Percentiles rank a stretch among this genome's conserved stretches.
Conservation (phyloP, 2,329 filamentous ascomycete species). For the Claviceps purpurea region DNA sequence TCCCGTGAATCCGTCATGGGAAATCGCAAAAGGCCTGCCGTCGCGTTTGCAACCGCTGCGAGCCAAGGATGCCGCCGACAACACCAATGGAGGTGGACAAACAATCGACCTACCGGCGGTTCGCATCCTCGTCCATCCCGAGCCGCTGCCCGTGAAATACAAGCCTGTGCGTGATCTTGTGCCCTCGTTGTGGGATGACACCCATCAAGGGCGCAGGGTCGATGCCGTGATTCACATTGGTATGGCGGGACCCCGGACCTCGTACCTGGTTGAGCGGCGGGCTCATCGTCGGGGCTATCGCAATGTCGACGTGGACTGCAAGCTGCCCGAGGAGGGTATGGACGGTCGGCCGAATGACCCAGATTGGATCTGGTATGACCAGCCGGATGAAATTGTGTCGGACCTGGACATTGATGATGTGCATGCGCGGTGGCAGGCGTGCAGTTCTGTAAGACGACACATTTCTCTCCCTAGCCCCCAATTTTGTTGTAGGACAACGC, state of each 20-base stretch:
- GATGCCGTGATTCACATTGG: constrained; percentile 68
- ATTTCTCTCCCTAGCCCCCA: neutral
- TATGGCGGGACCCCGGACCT: constrained; percentile 51
- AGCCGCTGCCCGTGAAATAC: constrained; percentile 61
- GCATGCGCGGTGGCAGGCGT: constrained; percentile 38
- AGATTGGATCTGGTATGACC: constrained; percentile 39
- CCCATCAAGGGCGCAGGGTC: constrained; percentile 26
- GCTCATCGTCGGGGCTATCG: constrained; percentile 62
- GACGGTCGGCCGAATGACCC: constrained; percentile 31
- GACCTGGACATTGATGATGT: constrained; percentile 46
- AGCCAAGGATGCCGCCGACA: constrained; percentile 22
- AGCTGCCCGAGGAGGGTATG: constrained; percentile 37
- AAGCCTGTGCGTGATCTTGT: constrained; percentile 48
- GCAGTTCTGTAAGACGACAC: constrained; percentile 30
- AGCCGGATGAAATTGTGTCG: constrained; percentile 42
- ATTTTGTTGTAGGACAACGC: neutral
- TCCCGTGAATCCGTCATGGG: constrained; percentile 66
- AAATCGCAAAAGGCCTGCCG: constrained; percentile 61
- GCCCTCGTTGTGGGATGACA: constrained; percentile 44
- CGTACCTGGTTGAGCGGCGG: constrained; percentile 58
- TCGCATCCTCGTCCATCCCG: constrained; percentile 50
- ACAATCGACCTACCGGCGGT: constrained; percentile 30
- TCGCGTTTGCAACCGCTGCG: constrained; percentile 42
- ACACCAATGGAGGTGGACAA: constrained; percentile 15
- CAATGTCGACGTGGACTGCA: constrained; percentile 55